Base-by-base conservation (phyloP, 176 grass and related monocot genomes). In the Juncus effusus region DNA sequence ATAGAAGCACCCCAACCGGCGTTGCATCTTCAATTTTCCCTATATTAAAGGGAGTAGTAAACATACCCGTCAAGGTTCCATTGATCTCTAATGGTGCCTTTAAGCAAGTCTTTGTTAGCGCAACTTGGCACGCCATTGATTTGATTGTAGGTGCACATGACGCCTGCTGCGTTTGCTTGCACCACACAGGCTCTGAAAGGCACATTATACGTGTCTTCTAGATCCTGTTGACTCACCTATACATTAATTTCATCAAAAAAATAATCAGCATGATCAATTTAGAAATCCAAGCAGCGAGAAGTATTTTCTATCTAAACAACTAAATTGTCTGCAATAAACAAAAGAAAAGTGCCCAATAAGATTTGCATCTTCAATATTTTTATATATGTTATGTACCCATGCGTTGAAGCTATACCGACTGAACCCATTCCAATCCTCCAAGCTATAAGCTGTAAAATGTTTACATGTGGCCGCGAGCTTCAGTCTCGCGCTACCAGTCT, bases 101-200 rank as follows among this genome's bases (percentile, higher is more conserved):
- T 13, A 4, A 96, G 67, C 59, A 96, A 85, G 55, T 81, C 77
- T 51, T 81, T 76, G 84, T 96, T 87, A 13, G 92, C 92, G 10
- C 92, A 96, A 10, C 74, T 88, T 5, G 92, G 92, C 40, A 69
- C 83, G 11, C 92, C 92, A 36, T 96, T 96, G 54, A 96, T 84
- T 75, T 96, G 63, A 54, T 96, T 96, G 92, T 96, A 96, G 64
- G 92, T 91, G 82, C 92, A 96, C 92, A 96, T 96, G 12, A 91
- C 81, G 4, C 92, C 87, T 42, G 92, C 92, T 45, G 85, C 92
- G 61, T 95, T 89, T 28, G 87, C 92, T 10, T 91, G 82, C 0
- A 77, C 37, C 36, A 96, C 84, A n/a, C 92, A 96, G 77, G 76
- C 85, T 79, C 91, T 91, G 75, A 96, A 96, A 15, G 92, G 87